phyloP scores from a whole-genome alignment of 1,139 yeast genomes.

The Yamadazyma jaroonii region DNA sequence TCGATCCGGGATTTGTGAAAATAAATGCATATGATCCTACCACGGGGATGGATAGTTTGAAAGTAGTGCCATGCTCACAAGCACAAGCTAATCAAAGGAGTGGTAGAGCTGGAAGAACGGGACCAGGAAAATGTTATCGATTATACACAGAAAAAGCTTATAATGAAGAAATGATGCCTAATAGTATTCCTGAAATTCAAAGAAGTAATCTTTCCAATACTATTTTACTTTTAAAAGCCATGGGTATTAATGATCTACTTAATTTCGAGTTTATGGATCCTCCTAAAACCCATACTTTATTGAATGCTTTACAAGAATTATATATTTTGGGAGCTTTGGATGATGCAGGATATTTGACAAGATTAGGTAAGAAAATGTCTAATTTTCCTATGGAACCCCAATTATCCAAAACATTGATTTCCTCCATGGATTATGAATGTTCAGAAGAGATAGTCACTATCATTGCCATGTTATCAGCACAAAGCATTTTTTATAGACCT shows the following conservation, averaged over 20 bases:
- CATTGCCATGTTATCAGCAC: conserved; percentile 90
- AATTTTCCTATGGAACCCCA: conserved; percentile 96
- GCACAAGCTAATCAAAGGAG: conserved; percentile 83
- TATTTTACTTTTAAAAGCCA: conserved; percentile 85
- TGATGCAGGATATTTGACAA: conserved; percentile 71
- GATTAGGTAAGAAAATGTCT: conserved; percentile 79
- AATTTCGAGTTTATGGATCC: conserved; percentile 93
- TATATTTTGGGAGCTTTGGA: conserved; percentile 82
- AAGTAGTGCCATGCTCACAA: conserved; percentile 72
- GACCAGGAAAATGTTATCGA: conserved; percentile 79
- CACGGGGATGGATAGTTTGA: conserved; percentile 73
- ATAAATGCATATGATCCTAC: conserved; percentile 73
- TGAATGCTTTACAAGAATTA: conserved; percentile 79
- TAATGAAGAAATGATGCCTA: conserved; percentile 75
- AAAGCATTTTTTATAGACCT: conserved; percentile 81
- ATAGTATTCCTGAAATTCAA: conserved; percentile 89
- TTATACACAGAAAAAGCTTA: conserved; percentile 70
- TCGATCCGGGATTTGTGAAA: conserved; percentile 81
- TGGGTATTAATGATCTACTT: conserved; percentile 84
- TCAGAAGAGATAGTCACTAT: conserved; percentile 81
- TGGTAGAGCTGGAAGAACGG: conserved; percentile 86
- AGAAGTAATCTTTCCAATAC: conserved; percentile 86
- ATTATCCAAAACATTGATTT: conserved; percentile 74
- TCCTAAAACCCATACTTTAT: conserved; percentile 74
- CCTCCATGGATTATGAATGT: conserved; percentile 72